Base-by-base conservation (phyloP, 352 stramenopile genomes). In the Peronospora destructor region DNA sequence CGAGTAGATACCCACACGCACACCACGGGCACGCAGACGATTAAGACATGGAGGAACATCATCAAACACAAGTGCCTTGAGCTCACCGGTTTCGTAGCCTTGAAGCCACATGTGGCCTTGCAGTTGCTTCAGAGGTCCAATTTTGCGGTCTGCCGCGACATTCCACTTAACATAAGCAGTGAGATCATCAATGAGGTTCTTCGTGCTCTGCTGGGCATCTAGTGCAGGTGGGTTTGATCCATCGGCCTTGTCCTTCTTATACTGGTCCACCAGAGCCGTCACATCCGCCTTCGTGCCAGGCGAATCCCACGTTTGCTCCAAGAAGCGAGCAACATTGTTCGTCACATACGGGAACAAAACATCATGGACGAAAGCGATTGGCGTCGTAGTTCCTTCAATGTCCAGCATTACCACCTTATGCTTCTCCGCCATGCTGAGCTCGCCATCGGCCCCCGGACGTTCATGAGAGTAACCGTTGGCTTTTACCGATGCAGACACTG, bases 311-410 rank as follows among this genome's bases (percentile, higher is more conserved):
- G 64, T 93, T 48, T 59, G 56, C 10, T 38, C 56, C 30, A 73
- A 77, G 59, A 76, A 94, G 62, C 32, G 48, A 40, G 73, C 35
- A n/a, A 74, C 69, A 49, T 94, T 73, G 30, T 78, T 48, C 32
- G 54, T 67, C 28, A 91, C 85, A 58, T 87, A 97, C 3, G 93
- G 92, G 64, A 98, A 98, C 16, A 98, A 64, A 36, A 85, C 70
- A 45, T 98, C 87, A 48, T 97, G 85, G 17, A 98, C 95, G 66
- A 98, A 98, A 4, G 91, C 92, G 64, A 98, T 98, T 12, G 91
- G 88, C 16, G 90, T 97, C 9, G 91, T 98, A 10, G 89, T 97
- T 19, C 94, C 94, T 72, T 98, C 94, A 61, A 98, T 98, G 61
- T 98, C 94, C 33, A 98, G 61, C 47, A 98, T 57, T 32, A 98